Conservation (phyloP, 176 grass and related monocot genomes). For the Rhipidocladum racemiflorum region DNA sequence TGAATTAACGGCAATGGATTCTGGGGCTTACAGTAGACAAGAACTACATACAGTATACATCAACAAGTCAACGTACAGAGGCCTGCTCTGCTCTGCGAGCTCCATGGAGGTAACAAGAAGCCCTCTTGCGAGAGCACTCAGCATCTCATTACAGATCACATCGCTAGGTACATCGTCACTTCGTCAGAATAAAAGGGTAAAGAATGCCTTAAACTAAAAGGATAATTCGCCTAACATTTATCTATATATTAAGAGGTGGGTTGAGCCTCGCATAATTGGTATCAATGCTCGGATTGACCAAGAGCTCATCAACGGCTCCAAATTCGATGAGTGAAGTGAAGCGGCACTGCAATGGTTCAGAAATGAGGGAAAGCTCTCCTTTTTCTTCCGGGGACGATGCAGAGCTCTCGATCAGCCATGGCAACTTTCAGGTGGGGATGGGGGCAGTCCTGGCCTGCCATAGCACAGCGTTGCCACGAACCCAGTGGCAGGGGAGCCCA, state of each 20-base stretch:
- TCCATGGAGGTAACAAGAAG: not conserved
- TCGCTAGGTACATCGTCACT: not conserved
- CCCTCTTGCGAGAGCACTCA: not conserved
- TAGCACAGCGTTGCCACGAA: constrained; percentile 40
- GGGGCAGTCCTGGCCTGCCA: constrained; percentile 18
- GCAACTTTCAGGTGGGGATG: constrained; percentile 9
- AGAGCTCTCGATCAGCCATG: not conserved
- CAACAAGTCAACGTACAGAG: not conserved
- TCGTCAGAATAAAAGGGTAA: not conserved
- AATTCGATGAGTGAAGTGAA: not conserved
- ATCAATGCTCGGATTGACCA: not conserved
- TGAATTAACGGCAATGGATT: not conserved
- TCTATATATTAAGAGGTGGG: constrained; percentile 14
- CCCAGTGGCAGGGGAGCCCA: constrained; percentile 33
- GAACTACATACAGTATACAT: not conserved
- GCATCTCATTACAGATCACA: not conserved
- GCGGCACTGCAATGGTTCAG: not conserved
- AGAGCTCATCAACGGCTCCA: not conserved
- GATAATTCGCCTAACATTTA: constrained; percentile 26
- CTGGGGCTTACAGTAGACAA: not conserved
- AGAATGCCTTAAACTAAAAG: not conserved
- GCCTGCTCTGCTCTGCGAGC: not conserved
- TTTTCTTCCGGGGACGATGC: not conserved
- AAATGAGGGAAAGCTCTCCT: not conserved
- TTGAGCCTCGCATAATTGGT: not conserved